Evolutionary conservation across 495 filamentous ascomycete species (phyloP), one percentile per base, ranked within the genome.

Genomic region (Melanomma pulvis-pyrius): DNA sequence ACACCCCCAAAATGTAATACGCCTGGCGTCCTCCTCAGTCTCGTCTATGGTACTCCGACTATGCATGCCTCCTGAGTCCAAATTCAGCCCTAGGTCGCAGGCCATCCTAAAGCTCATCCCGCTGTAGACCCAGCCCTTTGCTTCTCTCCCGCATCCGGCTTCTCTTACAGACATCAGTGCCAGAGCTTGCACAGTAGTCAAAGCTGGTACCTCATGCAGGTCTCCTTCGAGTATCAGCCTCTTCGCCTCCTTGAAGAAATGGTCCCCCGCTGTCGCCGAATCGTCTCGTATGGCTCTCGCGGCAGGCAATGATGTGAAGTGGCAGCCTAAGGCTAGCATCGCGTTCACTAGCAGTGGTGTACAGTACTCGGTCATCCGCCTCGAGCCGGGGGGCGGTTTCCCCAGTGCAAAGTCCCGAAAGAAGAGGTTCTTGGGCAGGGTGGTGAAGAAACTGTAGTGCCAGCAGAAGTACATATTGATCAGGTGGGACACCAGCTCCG

Each of bases 71-170:
- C 84, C 83, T 1, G 88, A 83, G 75, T 97, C 89, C n/a, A 97
- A 83, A 71, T 97, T 96, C 59, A 98, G 79, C 0, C 94, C 94
- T 44, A 98, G 82, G 73, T 98, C 94, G 73, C 89, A 90, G 0
- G 92, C 93, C 94, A 98, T 97, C n/a, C 94, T 88, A 72, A 98
- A 98, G 73, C 91, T 93, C 88, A 98, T 97, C 34, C 94, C 94
- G 70, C 91, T 96, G 74, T 98, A 98, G 5, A 97, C 91, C 94
- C 94, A 98, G 12, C 94, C 94, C 74, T 92, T 96, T 34, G 91
- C 90, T 79, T 98, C 94, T 30, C 94, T 84, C 0, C 92, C 94
- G 76, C 94, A 98, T 3, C 94, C 94, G 4, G 94, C 96, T 78
- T 98, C 94, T 54, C 94, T 84, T 6, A 98, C 94, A 58, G 92